These are phyloP conservation scores for Scutellaria barbata DNA, from an alignment of 257 asterid species.

Conservation along the genomic window DNA sequence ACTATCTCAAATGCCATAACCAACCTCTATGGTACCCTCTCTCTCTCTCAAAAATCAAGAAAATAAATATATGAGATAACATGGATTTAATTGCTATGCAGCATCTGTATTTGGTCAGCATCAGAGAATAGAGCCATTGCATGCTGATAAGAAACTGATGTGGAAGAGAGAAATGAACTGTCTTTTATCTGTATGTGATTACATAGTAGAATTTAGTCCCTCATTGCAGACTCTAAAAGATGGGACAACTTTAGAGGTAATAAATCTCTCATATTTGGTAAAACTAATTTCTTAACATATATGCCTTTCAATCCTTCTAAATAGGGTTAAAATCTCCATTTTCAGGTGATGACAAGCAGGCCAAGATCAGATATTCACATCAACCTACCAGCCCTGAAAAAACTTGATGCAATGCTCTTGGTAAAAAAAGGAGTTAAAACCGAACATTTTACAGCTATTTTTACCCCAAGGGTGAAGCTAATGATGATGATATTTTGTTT, in stretches of 20 bases:
- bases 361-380: conserved; percentile 82
- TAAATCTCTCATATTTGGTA: neutral
- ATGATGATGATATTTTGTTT: neutral
- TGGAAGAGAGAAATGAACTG: conserved; percentile 95
- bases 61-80: too few species aligned
- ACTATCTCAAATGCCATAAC: conserved; percentile 89
- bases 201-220: conserved; percentile 70
- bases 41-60: neutral
- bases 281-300: neutral
- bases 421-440: conserved; percentile 41
- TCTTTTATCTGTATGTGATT: conserved; percentile 72
- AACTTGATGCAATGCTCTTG: conserved; percentile 82
- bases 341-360: conserved; percentile 73
- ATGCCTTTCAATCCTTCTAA: conserved; percentile 7
- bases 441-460: neutral
- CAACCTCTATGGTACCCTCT: conserved; percentile 73
- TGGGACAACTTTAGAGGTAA: conserved; percentile 76
- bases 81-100: conserved; percentile 40
- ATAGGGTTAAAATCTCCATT: neutral
- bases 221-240: conserved; percentile 58
- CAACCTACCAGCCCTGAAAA: conserved; percentile 81
- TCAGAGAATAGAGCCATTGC: conserved; percentile 75
- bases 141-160: conserved; percentile 64
- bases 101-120: conserved; percentile 88
- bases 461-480: conserved; percentile 3